Base-by-base conservation (phyloP, 2,329 filamentous ascomycete genomes). In the Fusarium sp. region DNA sequence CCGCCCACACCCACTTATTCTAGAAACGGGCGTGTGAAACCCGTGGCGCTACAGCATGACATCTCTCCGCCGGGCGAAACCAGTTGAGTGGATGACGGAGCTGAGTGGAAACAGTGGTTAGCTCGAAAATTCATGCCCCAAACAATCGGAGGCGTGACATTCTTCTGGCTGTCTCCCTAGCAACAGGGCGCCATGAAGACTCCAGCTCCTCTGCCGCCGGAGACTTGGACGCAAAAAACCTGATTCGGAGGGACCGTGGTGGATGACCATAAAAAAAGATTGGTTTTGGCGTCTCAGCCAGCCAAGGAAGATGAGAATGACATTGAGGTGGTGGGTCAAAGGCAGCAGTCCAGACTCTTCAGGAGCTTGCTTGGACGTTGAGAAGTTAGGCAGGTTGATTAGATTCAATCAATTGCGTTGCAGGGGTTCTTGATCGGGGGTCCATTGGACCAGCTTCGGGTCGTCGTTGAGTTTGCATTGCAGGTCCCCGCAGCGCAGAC, bases 141-240 rank as follows among this genome's bases (percentile, higher is more conserved):
- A 63, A 67, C 42, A 64, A 57, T 68, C 66, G 54, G 58, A 66
- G 52, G 70, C 61, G 34, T 50, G 63, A 71, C 65, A 69, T 64
- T 65, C 62, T 67, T 50, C 38, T 60, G 40, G 31, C 57, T 64
- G 69, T 78, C 40, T 70, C 76, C 76, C 65, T 74, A 63, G 72
- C 74, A 77, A 77, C 76, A 66, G 45, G 61, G 45, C 50, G 52
- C 61, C 61, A 58, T 50, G 20, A 60, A n/a, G 59, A 34, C 42
- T 38, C 31, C 31, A 34, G 31, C 31, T 13, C 9, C 34, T 57
- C 64, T 47, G 42, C 56, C 62, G 69, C 72, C 65, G 66, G 34
- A 64, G 70, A 62, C 62, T 70, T 63, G 62, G 45, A 13, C 45
- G 9, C 10, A 67, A 56, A 59, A 72, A 27, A 62, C 65, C 62